A percentile compares a stretch with the other conserved stretches of the same genome.
Evolutionary conservation across 2,329 filamentous ascomycete species (phyloP).

Genomic region (Pseudomassariella vexata): DNA sequence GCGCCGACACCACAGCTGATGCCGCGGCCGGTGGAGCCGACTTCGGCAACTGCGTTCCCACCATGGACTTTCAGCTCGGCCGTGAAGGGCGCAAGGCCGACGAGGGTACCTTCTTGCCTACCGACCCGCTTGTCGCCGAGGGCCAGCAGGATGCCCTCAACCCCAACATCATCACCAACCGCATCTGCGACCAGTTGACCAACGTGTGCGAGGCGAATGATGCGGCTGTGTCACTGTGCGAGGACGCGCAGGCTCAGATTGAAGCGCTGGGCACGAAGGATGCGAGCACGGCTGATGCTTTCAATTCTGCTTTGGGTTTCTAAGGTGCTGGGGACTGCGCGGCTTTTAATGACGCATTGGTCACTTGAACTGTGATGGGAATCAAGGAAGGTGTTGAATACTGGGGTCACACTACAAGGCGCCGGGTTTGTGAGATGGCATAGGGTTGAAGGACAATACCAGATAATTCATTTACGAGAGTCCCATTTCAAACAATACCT

Average conservation of each 20-base stretch:
- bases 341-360: too few relatives aligned
- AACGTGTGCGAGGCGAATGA: slow-evolving; percentile 55
- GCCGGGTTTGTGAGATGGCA: too few relatives aligned
- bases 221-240: slow-evolving; percentile 43
- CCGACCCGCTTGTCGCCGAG: slow-evolving; percentile 46
- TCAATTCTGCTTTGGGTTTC: slow-evolving; percentile 35
- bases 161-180: slow-evolving; percentile 60
- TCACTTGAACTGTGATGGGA: too few relatives aligned
- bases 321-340: too few relatives aligned
- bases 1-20: slow-evolving; percentile 7
- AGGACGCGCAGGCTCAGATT: slow-evolving; percentile 43
- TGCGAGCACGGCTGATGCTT: slow-evolving; percentile 40
- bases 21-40: slow-evolving; percentile 29
- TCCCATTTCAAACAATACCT: too few relatives aligned
- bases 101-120: slow-evolving; percentile 55
- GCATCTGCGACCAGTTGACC: slow-evolving; percentile 54
- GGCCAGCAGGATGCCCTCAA: slow-evolving; percentile 53
- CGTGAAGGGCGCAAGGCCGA: slow-evolving; percentile 40
- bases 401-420: too few relatives aligned
- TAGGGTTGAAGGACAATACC: too few relatives aligned
- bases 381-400: too few relatives aligned
- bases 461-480: too few relatives aligned
- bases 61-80: slow-evolving; percentile 51
- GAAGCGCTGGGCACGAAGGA: slow-evolving; percentile 42
- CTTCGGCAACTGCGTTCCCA: slow-evolving; percentile 43